Evolutionary conservation across 176 grass and related monocot genomes (phyloP).

Genomic region (Miscanthus lutarioriparius): DNA sequence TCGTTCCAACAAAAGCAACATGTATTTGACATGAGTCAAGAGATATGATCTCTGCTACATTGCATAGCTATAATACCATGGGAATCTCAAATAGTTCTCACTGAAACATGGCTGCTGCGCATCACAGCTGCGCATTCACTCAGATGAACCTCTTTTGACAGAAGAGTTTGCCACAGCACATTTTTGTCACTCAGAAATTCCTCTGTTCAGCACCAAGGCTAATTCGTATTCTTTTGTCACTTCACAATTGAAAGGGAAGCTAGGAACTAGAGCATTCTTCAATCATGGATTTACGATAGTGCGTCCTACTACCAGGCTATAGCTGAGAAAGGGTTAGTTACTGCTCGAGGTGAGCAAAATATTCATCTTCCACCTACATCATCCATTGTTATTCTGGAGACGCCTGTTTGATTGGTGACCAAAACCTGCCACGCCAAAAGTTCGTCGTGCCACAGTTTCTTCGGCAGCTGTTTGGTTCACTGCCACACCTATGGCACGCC

Average conservation of each 20-base stretch:
- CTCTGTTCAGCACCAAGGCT: neutral
- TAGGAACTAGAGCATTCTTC: neutral
- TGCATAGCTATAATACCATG: neutral
- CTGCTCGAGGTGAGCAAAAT: neutral
- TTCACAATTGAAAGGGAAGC: neutral
- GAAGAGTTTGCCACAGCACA: neutral
- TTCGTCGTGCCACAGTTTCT: too few species aligned
- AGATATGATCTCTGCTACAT: slow-evolving; percentile 51
- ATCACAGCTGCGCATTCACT: neutral
- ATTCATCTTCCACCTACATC: neutral
- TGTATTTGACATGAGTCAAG: slow-evolving; percentile 74
- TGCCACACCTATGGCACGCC: too few species aligned
- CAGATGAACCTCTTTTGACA: neutral
- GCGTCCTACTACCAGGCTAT: neutral
- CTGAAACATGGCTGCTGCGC: neutral
- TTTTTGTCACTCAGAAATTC: neutral
- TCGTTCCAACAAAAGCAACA: slow-evolving; percentile 30
- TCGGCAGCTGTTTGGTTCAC: too few species aligned
- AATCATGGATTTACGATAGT: slow-evolving; percentile 16
- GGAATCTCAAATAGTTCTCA: neutral
- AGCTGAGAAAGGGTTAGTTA: neutral
- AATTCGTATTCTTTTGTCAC: neutral
- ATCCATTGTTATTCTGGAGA: neutral
- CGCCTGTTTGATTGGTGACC: too few species aligned
- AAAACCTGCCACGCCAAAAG: too few species aligned